Evolutionary conservation across 2,329 filamentous ascomycete species (phyloP), one percentile per base, ranked within the genome.

Genomic region (Xylariaceae sp.): DNA sequence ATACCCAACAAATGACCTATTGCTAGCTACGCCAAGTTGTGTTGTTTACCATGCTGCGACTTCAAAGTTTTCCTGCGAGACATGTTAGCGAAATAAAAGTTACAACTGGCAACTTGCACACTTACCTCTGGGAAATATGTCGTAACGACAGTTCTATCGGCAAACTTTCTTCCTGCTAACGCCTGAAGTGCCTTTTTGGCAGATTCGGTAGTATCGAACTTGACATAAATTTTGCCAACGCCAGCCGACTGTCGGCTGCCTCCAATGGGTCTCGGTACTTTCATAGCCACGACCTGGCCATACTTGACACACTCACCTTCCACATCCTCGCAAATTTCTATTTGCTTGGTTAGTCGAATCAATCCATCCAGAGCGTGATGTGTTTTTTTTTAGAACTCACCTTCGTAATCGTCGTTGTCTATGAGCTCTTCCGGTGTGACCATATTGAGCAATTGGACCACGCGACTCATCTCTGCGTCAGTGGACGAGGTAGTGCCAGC

Each of bases 211-310:
- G 78, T 82, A 61, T 94, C 89, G 68, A 90, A 99, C 71, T 96
- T 97, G 76, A 99, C 86, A 70, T 87, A 99, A 63, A 99, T 97
- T 79, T 97, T 99, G 69, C 94, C 94, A 27, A 99, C 91, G 46
- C 94, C 94, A 32, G 89, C 83, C 27, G 87, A 89, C 69, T 94
- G 87, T 64, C 91, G 84, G 70, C 85, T 89, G 47, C 89, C 90
- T 64, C 89, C 88, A 27, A 83, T 84, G 1, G 94, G 92, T 56
- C 94, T 83, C 3, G 94, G 94, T 55, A 99, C 86, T 77, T 99
- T 99, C 72, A 97, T 76, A n/a, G 91, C 88, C 42, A 91, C 61
- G 31, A 99, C 82, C 49, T 79, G 80, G 58, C 95, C 94, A 68
- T 88, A 99, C 72, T 99, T 99, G 67, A 80, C 76, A 74, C 94